These are phyloP conservation scores for Chenopodium berlandieri DNA, from an alignment of 148 eudicot species.

Conservation along the genomic window DNA sequence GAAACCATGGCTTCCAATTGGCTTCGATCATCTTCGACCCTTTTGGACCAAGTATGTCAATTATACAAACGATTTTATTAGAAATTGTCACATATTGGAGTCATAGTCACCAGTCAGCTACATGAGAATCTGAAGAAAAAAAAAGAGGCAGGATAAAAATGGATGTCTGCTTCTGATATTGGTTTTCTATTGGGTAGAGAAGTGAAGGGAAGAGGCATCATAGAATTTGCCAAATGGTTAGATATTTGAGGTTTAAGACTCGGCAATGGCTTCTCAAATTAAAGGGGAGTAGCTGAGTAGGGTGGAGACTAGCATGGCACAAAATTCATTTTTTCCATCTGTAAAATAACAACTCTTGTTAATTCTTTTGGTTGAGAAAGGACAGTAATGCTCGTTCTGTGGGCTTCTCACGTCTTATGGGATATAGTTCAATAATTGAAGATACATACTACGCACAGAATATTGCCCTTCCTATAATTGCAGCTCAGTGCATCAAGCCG, in stretches of 20 bases:
- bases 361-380: constrained; percentile 44
- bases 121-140: constrained; percentile 29
- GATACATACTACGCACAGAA: constrained; percentile 23
- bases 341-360: constrained; percentile 46
- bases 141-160: constrained; percentile 30
- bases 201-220: constrained; percentile 31
- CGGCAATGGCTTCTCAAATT: constrained; percentile 29
- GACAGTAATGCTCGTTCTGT: constrained; percentile 36
- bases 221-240: constrained; percentile 26
- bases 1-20: constrained; percentile 97
- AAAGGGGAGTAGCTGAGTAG: constrained; percentile 25
- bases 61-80: constrained; percentile 79
- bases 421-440: constrained; percentile 38
- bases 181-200: constrained; percentile 32
- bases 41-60: constrained; percentile 95
- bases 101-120: constrained; percentile 32
- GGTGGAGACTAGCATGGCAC: constrained; percentile 37
- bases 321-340: constrained; percentile 55
- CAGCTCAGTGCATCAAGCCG: constrained; percentile 29
- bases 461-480: constrained; percentile 19
- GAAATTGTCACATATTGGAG: constrained; percentile 94
- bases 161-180: constrained; percentile 22
- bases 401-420: constrained; percentile 36
- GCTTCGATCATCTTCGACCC: constrained; percentile 96
- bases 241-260: constrained; percentile 23